Evolutionary conservation across 495 filamentous ascomycete species (phyloP).

Genomic region (Paragyromitra xinjiangensis): DNA sequence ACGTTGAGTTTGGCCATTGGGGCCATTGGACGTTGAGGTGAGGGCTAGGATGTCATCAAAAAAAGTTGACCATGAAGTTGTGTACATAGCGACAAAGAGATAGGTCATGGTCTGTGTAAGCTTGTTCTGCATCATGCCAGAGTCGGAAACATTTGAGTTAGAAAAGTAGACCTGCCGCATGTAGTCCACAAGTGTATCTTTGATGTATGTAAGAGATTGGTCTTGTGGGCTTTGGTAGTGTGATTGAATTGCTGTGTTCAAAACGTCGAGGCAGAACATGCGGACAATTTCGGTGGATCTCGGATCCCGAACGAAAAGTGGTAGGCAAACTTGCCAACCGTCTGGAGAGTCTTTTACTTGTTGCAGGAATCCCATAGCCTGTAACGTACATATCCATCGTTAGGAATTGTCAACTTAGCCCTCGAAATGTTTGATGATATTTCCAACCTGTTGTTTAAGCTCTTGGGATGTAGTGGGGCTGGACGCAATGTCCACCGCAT

Average conservation of each 20-base stretch:
- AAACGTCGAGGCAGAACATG: constrained; percentile 84
- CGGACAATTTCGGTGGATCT: constrained; percentile 82
- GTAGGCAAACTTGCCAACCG: constrained; percentile 85
- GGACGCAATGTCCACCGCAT: constrained; percentile 54
- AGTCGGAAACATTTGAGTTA: constrained; percentile 68
- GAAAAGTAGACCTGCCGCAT: constrained; percentile 74
- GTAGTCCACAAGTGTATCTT: constrained; percentile 80
- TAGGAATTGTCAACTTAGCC: constrained; percentile 12
- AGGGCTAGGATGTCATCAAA: constrained; percentile 84
- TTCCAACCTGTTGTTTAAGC: constrained; percentile 50
- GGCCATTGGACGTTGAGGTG: constrained; percentile 66
- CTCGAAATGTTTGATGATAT: background rate
- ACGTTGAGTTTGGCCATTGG: constrained; percentile 56
- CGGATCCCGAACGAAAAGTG: constrained; percentile 84
- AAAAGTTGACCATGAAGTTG: constrained; percentile 82
- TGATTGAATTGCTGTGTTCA: constrained; percentile 85
- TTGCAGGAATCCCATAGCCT: constrained; percentile 56
- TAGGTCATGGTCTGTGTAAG: constrained; percentile 93
- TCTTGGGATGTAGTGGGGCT: constrained; percentile 45
- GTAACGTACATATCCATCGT: constrained; percentile 5
- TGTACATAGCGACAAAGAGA: constrained; percentile 86
- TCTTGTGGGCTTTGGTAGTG: constrained; percentile 70
- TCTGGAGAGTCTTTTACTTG: constrained; percentile 54
- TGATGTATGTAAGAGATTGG: constrained; percentile 73
- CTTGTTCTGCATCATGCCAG: constrained; percentile 88